Conservation (phyloP, 2,329 filamentous ascomycete species). For the Fusarium nisikadoi region DNA sequence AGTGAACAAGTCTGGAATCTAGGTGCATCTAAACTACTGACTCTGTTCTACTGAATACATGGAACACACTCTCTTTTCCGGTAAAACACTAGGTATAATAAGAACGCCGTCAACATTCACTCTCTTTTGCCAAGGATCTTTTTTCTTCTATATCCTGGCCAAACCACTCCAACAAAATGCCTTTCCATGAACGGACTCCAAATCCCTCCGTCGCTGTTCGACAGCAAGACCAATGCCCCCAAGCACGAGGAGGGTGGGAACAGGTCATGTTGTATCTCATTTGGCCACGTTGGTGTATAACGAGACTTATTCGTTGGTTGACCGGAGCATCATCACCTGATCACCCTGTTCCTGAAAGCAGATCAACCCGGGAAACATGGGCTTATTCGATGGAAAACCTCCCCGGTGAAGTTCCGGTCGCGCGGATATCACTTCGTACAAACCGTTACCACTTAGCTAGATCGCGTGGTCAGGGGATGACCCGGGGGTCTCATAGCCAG, state of each 20-base stretch:
- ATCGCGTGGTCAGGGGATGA: neutral
- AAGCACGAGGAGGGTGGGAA: neutral
- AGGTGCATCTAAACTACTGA: neutral
- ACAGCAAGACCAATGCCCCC: conserved; percentile 1
- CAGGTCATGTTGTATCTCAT: neutral
- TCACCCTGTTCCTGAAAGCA: neutral
- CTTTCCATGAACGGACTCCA: neutral
- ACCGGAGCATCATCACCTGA: neutral
- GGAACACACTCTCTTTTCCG: neutral
- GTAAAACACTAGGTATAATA: neutral
- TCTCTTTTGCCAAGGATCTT: neutral
- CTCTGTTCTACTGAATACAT: neutral
- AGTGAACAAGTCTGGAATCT: neutral
- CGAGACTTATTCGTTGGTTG: neutral
- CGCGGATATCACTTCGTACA: neutral
- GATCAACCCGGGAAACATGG: neutral
- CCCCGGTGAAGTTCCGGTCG: neutral
- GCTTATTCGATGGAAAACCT: neutral
- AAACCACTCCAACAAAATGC: neutral
- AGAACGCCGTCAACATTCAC: neutral
- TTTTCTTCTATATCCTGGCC: neutral
- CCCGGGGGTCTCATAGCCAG: neutral
- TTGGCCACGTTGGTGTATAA: neutral
- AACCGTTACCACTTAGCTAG: neutral
- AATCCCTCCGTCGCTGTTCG: neutral